Evolutionary conservation across 1,139 yeast genomes (phyloP).

Genomic region (Suhomyces coccinellae): DNA sequence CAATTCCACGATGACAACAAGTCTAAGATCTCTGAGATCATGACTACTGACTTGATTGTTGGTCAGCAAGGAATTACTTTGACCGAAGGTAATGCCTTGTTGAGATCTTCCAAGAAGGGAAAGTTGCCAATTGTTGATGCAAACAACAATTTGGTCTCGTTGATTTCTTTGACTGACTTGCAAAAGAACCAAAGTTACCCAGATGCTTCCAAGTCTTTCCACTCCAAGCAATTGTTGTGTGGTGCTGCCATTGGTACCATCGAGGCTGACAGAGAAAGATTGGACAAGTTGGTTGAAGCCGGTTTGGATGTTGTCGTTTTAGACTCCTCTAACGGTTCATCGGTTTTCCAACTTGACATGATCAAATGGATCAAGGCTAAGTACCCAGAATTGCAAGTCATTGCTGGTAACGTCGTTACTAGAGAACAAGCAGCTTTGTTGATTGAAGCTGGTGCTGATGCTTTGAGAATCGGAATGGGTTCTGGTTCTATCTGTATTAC

Average conservation of each 20-base stretch:
- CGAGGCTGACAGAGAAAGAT: conserved; percentile 83
- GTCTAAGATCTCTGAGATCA: conserved; percentile 68
- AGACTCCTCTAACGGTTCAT: conserved; percentile 98
- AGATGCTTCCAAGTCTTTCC: conserved; percentile 87
- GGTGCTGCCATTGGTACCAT: conserved; percentile 99
- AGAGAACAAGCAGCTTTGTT: conserved; percentile 98
- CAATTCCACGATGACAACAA: conserved; percentile 83
- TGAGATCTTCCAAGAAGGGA: conserved; percentile 94
- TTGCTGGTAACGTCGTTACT: conserved; percentile 98
- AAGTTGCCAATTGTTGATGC: conserved; percentile 90
- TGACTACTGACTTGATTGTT: conserved; percentile 88
- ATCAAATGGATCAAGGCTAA: conserved; percentile 84
- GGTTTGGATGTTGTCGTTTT: conserved; percentile 95
- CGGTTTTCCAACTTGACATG: conserved; percentile 91
- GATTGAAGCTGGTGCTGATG: conserved; percentile 97
- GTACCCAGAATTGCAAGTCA: conserved; percentile 77
- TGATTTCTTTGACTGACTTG: conserved; percentile 93
- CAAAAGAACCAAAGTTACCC: conserved; percentile 95
- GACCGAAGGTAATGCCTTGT: conserved; percentile 82
- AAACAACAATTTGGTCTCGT: conserved; percentile 74
- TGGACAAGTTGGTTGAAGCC: conserved; percentile 82
- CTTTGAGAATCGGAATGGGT: conserved; percentile 99
- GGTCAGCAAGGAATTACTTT: conserved; percentile 81
- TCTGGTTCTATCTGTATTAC: conserved; percentile 98
- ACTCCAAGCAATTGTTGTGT: conserved; percentile 93